Base-by-base conservation (phyloP, 2,329 filamentous ascomycete species). In the Periglandula ipomoeae region DNA sequence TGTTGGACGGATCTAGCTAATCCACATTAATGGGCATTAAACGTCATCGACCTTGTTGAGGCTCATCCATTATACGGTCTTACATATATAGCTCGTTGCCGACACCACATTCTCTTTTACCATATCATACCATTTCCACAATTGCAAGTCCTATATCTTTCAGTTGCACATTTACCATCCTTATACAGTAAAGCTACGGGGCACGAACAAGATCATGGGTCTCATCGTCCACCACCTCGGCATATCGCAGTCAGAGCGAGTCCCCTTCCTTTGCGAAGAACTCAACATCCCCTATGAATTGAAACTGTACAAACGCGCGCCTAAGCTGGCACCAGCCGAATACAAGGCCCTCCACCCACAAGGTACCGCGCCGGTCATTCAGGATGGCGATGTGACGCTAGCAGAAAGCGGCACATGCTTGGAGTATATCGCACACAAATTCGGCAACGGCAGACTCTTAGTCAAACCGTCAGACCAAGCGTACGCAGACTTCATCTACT, bases 221-320 rank as follows among this genome's bases (percentile, higher is more conserved):
- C 61, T 76, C 39, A 63, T 61, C 26, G 55, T 79, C 19, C 75
- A 80, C 57, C 76, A 81, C 55, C 72, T 80, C n/a, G 66, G 70
- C 41, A 56, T 70, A 59, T 80, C 78, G 10, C 79, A 84, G 59
- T 82, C 79, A 32, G 81, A 85, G 60, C 78, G 82, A 37, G 70
- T 84, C 46, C 65, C 76, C 57, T 85, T 78, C 73, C 73, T 85
- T 41, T 78, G 78, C 60, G 81, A 85, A 61, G 82, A 85, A 61
- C 74, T 85, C 17, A 61, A 64, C 43, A 62, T 85, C 46, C 59
- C 67, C 2, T 85, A 85, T 27, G 37, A 42, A 1, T 50, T 52
- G 11, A 52, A 45, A 11, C 10, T 50, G 10, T 55, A 56, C 57
- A 50, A 61, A 34, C 58, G 66, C n/a, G 55, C 61, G 3, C 66